Conservation (phyloP, 2,329 filamentous ascomycete species). For the Salinomyces thailandicus region DNA sequence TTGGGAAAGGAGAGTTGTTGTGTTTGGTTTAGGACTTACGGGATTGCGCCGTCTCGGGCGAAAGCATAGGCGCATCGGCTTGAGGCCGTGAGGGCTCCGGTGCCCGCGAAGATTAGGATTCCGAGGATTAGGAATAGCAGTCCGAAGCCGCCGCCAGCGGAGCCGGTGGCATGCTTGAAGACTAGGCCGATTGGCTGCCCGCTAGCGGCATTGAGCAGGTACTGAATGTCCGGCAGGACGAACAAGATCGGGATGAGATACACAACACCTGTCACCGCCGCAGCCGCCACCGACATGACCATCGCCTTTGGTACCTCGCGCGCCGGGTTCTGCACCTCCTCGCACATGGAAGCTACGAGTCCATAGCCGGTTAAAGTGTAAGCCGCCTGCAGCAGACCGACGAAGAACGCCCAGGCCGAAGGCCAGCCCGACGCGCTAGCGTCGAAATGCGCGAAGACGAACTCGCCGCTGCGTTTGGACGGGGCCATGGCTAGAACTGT, state of each 20-base stretch:
- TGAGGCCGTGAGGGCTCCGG: constrained; percentile 63
- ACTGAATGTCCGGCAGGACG: constrained; percentile 57
- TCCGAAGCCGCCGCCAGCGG: constrained; percentile 59
- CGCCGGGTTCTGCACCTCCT: constrained; percentile 59
- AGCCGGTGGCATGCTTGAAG: constrained; percentile 67
- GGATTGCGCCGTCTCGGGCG: constrained; percentile 44
- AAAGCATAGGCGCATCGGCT: constrained; percentile 63
- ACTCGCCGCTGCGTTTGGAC: constrained; percentile 46
- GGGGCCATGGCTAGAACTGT: constrained; percentile 50
- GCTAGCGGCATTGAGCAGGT: constrained; percentile 55
- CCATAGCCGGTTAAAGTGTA: constrained; percentile 47
- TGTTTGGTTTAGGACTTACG: background rate
- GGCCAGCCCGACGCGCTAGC: constrained; percentile 56
- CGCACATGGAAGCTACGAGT: constrained; percentile 62
- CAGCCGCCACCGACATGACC: constrained; percentile 56
- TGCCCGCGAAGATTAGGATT: constrained; percentile 66
- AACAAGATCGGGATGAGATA: constrained; percentile 68
- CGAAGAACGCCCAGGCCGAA: constrained; percentile 61
- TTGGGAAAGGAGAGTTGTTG: background rate
- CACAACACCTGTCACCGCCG: constrained; percentile 53
- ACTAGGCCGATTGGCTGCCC: constrained; percentile 66
- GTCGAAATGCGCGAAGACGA: constrained; percentile 60
- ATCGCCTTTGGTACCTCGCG: constrained; percentile 62
- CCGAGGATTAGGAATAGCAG: constrained; percentile 66
- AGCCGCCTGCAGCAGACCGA: constrained; percentile 55